Evolutionary conservation across 2,329 filamentous ascomycete genomes (phyloP), one percentile per base, ranked within the genome.

Genomic region (Huntiella savannae): DNA sequence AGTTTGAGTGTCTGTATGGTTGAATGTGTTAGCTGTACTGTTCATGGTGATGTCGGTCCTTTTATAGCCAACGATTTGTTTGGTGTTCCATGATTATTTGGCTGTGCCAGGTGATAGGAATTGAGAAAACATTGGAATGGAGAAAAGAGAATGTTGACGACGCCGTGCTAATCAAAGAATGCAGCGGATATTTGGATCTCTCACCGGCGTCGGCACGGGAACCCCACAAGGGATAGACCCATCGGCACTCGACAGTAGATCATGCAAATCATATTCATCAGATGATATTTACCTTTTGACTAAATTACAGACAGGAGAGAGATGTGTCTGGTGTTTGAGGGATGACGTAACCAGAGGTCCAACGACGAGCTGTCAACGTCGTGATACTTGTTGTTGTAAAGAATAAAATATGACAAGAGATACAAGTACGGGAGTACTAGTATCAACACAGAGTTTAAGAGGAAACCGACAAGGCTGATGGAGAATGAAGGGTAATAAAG

Each of bases 401-500:
- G 15, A 40, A 33, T 45, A 17, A 45, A 16, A 45, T 11, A 10
- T 17, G 34, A 33, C 35, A 39, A 15, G 15, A 37, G 40, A 16
- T 15, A n/a, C 5, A 33, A 15, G 7, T 16, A 33, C 34, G 17
- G 38, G 17, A 36, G 13, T 19, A 33, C 13, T 22, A 28, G 22
- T 34, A 38, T 17, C 5, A 22, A 33, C 17, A 39, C 17, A 16
- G 13, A 37, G 39, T 33, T n/a, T n/a, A 33, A 45, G 13, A 40
- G 16, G 28, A 12, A 36, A 37, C 35, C 17, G 13, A 32, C 15
- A 33, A 35, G 11, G 34, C 8, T 32, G 35, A 8, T 17, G 45
- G n/a, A 37, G 36, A 28, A 38, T n/a, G 32, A n/a, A 13, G 17
- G 36, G 37, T n/a, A 4, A 40, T 32, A 49, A 36, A 46, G 43